phyloP scores from a whole-genome alignment of 202 grass and related monocot species.

The Schoenoplectus triqueter region DNA sequence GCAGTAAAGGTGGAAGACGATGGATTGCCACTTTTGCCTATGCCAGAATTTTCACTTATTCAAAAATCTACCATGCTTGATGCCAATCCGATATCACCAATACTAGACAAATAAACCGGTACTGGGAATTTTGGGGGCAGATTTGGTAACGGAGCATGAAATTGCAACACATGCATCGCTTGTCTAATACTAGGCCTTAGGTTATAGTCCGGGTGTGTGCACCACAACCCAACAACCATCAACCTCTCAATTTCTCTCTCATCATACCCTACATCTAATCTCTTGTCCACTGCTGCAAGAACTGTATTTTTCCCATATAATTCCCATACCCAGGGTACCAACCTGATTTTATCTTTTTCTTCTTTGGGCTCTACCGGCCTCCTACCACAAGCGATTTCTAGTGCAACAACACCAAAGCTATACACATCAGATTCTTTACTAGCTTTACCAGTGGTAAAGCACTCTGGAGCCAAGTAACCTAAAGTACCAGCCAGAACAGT shows the following conservation, averaged over 20 bases:
- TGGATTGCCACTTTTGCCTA: background rate
- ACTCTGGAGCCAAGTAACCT: constrained; percentile 73
- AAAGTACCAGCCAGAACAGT: constrained; percentile 67
- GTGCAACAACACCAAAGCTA: constrained; percentile 68
- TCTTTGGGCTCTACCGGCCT: constrained; percentile 48
- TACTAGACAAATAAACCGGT: constrained; percentile 51
- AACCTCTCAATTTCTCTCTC: constrained; percentile 63
- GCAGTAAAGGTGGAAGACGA: background rate
- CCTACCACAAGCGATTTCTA: constrained; percentile 70
- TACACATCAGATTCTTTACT: constrained; percentile 70
- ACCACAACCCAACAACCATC: constrained; percentile 72
- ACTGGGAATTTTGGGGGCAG: constrained; percentile 66
- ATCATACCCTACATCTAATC: constrained; percentile 50
- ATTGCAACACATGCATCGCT: constrained; percentile 61
- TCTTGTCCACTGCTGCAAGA: constrained; percentile 58
- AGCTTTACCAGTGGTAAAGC: constrained; percentile 63
- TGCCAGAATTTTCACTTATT: constrained; percentile 7
- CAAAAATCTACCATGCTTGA: constrained; percentile 39
- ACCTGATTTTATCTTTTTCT: constrained; percentile 43
- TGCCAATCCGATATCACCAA: constrained; percentile 33
- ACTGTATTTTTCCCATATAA: constrained; percentile 59
- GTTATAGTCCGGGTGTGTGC: constrained; percentile 67
- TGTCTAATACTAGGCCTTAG: constrained; percentile 70
- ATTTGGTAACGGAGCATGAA: constrained; percentile 60
- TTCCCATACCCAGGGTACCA: constrained; percentile 75